phyloP scores from a whole-genome alignment of 192 early-diverging fungal species.

The Backusella morwellensis region DNA sequence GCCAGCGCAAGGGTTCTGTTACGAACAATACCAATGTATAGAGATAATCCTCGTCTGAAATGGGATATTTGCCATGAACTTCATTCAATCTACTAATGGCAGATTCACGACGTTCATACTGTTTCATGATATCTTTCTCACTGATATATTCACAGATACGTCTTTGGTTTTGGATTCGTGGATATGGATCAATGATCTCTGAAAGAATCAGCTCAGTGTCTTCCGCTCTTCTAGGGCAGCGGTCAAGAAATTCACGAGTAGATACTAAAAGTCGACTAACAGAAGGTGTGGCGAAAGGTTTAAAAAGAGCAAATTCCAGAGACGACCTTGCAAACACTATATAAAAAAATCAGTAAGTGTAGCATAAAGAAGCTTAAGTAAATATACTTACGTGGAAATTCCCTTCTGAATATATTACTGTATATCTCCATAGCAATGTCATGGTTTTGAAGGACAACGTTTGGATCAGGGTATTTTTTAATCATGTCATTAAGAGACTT shows the following conservation, averaged over 20 bases:
- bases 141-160: slow-evolving; percentile 13
- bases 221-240: slow-evolving; percentile 28
- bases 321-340: slow-evolving; percentile 20
- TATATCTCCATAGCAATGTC: slow-evolving; percentile 29
- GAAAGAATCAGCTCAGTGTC: slow-evolving; percentile 37
- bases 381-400: slow-evolving; percentile 37
- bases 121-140: slow-evolving; percentile 15
- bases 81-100: slow-evolving; percentile 41
- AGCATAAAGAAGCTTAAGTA: not conserved
- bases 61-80: slow-evolving; percentile 44
- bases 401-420: slow-evolving; percentile 13
- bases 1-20: slow-evolving; percentile 28
- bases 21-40: slow-evolving; percentile 41
- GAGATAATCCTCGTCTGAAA: slow-evolving; percentile 43
- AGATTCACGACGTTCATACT: slow-evolving; percentile 10
- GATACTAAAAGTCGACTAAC: slow-evolving; percentile 38
- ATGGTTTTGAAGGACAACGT: slow-evolving; percentile 26
- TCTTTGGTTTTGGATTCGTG: slow-evolving; percentile 20
- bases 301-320: slow-evolving; percentile 42
- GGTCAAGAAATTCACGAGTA: slow-evolving; percentile 27
- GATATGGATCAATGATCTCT: slow-evolving; percentile 34
- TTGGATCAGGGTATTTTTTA: slow-evolving; percentile 40
- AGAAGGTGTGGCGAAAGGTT: slow-evolving; percentile 41
- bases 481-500: slow-evolving; percentile 28
- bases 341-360: not conserved